Base-by-base conservation (phyloP, 305 asterid species). In the Fraxinus angustifolia region DNA sequence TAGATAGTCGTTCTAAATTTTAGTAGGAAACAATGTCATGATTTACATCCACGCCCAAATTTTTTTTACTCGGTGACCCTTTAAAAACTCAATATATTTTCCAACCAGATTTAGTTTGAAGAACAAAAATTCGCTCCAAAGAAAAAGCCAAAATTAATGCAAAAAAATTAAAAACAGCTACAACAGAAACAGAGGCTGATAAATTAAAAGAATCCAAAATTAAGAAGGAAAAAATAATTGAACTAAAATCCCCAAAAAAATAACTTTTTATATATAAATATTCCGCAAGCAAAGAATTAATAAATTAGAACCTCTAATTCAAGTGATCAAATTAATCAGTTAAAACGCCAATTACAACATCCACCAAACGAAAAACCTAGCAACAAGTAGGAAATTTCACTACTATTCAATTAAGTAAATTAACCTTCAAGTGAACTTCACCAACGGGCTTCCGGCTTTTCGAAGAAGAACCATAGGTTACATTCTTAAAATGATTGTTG, bases 391-490 rank as follows among this genome's bases (percentile, higher is more conserved):
- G 33, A 34, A 36, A 68, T 73, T 36, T 77, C 33, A 79, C 80
- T 48, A 34, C 78, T 19, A 77, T 6, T 72, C 60, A 82, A 73
- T n/a, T 19, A 38, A 31, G 65, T 40, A 80, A 74, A 71, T 8
- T 73, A 77, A 92, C 99, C 99, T 96, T 96, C 84, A 96, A 89
- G 90, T 96, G 99, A 84, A 96, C 95, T 94, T 96, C 99, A 79
- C 99, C 99, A 67, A 94, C 85, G 30, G 98, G 98, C 67, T 84
- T 93, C 75, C 91, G 83, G 74, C 85, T 86, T 76, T 79, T 83
- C 6, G 86, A 84, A 8, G 92, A 79, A 26, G 89, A 83, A 6
- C 75, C 70, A 84, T 72, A 77, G 75, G 23, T 80, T 34, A 86
- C 85, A 86, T 75, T 88, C 82, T 86, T 84, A 33, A 71, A 78